These are phyloP conservation scores for Nadsonia starkeyi-henricii DNA, from an alignment of 1,139 yeast genomes.

Conservation along the genomic window DNA sequence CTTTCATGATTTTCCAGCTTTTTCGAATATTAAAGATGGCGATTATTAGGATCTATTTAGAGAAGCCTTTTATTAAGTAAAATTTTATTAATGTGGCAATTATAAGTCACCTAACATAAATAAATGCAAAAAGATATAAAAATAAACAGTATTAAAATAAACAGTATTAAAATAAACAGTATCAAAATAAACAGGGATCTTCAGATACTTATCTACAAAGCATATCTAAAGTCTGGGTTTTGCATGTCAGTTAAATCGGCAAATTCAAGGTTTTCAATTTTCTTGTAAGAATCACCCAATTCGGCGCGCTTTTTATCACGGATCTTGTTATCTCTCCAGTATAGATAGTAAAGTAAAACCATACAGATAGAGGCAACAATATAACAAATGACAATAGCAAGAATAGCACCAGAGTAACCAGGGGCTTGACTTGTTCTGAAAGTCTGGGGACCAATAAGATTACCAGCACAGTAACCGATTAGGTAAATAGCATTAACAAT, in stretches of 20 bases:
- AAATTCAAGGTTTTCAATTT: slow-evolving; percentile 4
- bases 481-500: slow-evolving; percentile 32
- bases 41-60: too few relatives aligned
- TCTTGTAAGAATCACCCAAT: neutral
- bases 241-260: slow-evolving; percentile 4
- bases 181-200: too few relatives aligned
- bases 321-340: neutral
- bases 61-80: too few relatives aligned
- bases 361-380: slow-evolving; percentile 13
- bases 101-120: too few relatives aligned
- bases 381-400: slow-evolving; percentile 28
- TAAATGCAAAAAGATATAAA: too few relatives aligned
- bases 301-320: neutral
- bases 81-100: too few relatives aligned
- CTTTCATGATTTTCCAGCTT: too few relatives aligned
- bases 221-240: slow-evolving; percentile 4
- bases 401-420: slow-evolving; percentile 33
- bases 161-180: too few relatives aligned
- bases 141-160: too few relatives aligned
- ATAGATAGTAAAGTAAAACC: neutral
- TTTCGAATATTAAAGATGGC: too few relatives aligned
- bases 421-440: slow-evolving; percentile 40
- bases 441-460: slow-evolving; percentile 45
- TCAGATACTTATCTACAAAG: neutral
- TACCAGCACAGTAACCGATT: slow-evolving; percentile 47